Conservation (phyloP, 192 early-diverging fungal species). For the Obelidium mucronatum region DNA sequence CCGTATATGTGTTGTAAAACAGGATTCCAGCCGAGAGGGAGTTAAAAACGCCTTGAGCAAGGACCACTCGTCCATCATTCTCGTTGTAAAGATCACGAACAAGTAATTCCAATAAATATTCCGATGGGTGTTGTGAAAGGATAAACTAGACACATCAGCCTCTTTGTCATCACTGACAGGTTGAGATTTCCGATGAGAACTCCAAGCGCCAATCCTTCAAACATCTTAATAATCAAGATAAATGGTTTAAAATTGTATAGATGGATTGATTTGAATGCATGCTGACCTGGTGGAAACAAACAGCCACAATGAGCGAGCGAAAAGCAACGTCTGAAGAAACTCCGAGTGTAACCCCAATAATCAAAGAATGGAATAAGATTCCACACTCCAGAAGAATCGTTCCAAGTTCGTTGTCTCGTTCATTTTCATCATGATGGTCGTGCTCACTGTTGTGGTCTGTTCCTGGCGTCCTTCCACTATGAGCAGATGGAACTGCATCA, state of each 20-base stretch:
- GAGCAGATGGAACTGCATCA: neutral
- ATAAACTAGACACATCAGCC: slow-evolving; percentile 54
- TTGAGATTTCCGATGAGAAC: slow-evolving; percentile 23
- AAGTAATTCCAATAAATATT: slow-evolving; percentile 64
- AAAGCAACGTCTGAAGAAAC: slow-evolving; percentile 36
- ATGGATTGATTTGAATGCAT: slow-evolving; percentile 34
- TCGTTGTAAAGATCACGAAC: slow-evolving; percentile 66
- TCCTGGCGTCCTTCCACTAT: neutral
- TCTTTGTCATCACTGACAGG: neutral
- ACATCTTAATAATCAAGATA: slow-evolving; percentile 55
- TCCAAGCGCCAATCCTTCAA: slow-evolving; percentile 47
- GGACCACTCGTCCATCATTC: slow-evolving; percentile 56
- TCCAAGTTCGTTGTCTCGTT: neutral
- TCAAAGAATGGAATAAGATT: slow-evolving; percentile 56
- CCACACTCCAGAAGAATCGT: slow-evolving; percentile 53
- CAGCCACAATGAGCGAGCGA: slow-evolving; percentile 50
- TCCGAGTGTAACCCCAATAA: slow-evolving; percentile 44
- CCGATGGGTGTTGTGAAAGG: slow-evolving; percentile 82
- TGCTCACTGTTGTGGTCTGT: too few species aligned
- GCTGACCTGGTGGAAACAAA: slow-evolving; percentile 57
- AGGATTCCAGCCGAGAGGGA: slow-evolving; percentile 81
- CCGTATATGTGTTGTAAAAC: slow-evolving; percentile 79
- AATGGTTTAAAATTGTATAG: slow-evolving; percentile 44
- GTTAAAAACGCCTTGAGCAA: slow-evolving; percentile 79
- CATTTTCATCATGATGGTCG: neutral